phyloP scores from a whole-genome alignment of 2,329 filamentous ascomycete genomes.

The Epicoccum nigrum region DNA sequence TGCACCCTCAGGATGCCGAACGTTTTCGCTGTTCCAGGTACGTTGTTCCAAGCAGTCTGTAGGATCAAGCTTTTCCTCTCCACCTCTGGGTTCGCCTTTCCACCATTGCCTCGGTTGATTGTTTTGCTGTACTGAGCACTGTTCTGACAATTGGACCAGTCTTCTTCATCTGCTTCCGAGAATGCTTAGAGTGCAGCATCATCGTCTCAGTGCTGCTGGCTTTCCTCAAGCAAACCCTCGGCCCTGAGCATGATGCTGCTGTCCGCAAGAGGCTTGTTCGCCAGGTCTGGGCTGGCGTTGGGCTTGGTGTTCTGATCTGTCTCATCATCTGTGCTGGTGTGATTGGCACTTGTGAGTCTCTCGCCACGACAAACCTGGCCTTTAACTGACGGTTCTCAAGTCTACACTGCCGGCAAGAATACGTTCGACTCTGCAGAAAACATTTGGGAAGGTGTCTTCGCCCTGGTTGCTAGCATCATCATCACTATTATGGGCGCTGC shows the following conservation, averaged over 20 bases:
- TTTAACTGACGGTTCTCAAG: slow-evolving; percentile 4
- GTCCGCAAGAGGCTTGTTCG: slow-evolving; percentile 71
- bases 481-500: slow-evolving; percentile 83
- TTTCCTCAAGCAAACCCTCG: slow-evolving; percentile 82
- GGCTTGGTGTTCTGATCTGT: slow-evolving; percentile 67
- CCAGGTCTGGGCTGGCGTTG: slow-evolving; percentile 73
- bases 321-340: slow-evolving; percentile 68
- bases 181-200: slow-evolving; percentile 81
- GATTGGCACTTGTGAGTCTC: slow-evolving; percentile 64
- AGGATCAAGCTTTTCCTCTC: background rate
- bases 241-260: slow-evolving; percentile 64
- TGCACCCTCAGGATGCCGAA: slow-evolving; percentile 59
- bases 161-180: slow-evolving; percentile 90
- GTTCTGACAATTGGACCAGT: slow-evolving; percentile 52
- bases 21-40: slow-evolving; percentile 74
- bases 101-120: no score
- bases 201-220: slow-evolving; percentile 86
- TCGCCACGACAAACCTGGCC: no score
- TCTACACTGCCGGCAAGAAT: slow-evolving; percentile 72
- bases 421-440: slow-evolving; percentile 72
- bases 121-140: background rate
- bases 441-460: slow-evolving; percentile 82
- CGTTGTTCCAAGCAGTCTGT: background rate
- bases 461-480: slow-evolving; percentile 75
- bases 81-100: no score